phyloP scores from a whole-genome alignment of 108 stramenopile species.

The Fistulifera pelliculosa region DNA sequence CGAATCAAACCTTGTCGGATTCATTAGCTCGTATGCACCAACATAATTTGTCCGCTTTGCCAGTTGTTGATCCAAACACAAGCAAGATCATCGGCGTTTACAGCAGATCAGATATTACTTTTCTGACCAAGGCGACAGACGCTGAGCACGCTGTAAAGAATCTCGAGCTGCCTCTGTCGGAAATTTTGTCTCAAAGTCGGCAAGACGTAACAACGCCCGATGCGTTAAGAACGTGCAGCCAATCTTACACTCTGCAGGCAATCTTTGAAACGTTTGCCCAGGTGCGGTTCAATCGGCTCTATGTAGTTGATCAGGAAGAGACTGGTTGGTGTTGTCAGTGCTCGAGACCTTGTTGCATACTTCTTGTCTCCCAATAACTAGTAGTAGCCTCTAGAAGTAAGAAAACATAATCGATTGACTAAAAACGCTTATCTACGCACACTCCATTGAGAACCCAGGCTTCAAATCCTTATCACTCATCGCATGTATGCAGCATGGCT shows the following conservation, averaged over 20 bases:
- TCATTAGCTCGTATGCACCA: slow-evolving; percentile 65
- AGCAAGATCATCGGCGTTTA: slow-evolving; percentile 66
- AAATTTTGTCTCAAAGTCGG: slow-evolving; percentile 64
- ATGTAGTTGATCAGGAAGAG: slow-evolving; percentile 71
- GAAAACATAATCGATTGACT: too few relatives aligned
- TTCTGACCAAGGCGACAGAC: slow-evolving; percentile 82
- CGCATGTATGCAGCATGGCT: too few relatives aligned
- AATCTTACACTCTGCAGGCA: slow-evolving; percentile 67
- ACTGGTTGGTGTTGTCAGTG: slow-evolving; percentile 80
- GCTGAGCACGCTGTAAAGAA: slow-evolving; percentile 85
- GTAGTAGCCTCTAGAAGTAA: too few relatives aligned
- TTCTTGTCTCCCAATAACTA: slow-evolving; percentile 43
- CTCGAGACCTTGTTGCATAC: slow-evolving; percentile 79
- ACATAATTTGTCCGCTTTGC: slow-evolving; percentile 63
- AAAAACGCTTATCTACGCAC: too few relatives aligned
- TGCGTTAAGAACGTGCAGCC: slow-evolving; percentile 78
- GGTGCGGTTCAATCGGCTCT: slow-evolving; percentile 76
- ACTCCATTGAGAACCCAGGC: too few relatives aligned
- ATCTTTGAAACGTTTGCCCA: slow-evolving; percentile 91
- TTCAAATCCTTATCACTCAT: too few relatives aligned
- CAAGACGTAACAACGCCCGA: slow-evolving; percentile 81
- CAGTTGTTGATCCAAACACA: slow-evolving; percentile 62
- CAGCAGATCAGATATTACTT: slow-evolving; percentile 83
- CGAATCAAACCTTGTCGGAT: slow-evolving; percentile 69
- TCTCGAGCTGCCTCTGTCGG: slow-evolving; percentile 62